These are phyloP conservation scores for Vanrija sp. DNA, from an alignment of 1,284 basidiomycete genomes.

Conservation along the genomic window DNA sequence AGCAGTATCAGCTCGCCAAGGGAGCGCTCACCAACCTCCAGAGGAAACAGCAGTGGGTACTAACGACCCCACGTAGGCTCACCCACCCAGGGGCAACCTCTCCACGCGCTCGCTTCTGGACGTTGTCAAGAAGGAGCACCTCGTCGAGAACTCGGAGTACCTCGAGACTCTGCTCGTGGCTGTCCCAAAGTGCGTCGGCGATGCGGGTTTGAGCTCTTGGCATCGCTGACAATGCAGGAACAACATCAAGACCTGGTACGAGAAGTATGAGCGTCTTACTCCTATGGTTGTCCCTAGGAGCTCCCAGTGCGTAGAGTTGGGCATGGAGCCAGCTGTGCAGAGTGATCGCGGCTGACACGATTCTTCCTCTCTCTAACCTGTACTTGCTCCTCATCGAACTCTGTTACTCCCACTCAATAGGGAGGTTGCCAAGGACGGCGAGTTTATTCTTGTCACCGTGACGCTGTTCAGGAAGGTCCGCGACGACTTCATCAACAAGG, in stretches of 20 bases:
- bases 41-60: conserved; percentile 79
- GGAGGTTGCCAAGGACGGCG: conserved; percentile 75
- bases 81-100: conserved; percentile 73
- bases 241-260: conserved; percentile 79
- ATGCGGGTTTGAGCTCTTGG: background rate
- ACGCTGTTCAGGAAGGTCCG: conserved; percentile 87
- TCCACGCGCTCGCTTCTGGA: conserved; percentile 83
- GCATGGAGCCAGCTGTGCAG: background rate
- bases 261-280: conserved; percentile 82
- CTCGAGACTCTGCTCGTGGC: conserved; percentile 90
- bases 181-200: conserved; percentile 70
- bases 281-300: conserved; percentile 95
- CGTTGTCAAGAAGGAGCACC: conserved; percentile 75
- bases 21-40: conserved; percentile 89
- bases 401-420: conserved; percentile 26
- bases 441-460: conserved; percentile 81
- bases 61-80: conserved; percentile 7
- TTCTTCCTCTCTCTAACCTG: background rate
- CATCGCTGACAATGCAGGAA: conserved; percentile 55
- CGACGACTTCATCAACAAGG: conserved; percentile 91
- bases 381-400: background rate
- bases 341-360: background rate
- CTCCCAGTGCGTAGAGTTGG: conserved; percentile 59
- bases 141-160: conserved; percentile 78
- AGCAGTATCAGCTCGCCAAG: conserved; percentile 90